Conservation (phyloP, 2,329 filamentous ascomycete species). For the Cladosporium sp. region DNA sequence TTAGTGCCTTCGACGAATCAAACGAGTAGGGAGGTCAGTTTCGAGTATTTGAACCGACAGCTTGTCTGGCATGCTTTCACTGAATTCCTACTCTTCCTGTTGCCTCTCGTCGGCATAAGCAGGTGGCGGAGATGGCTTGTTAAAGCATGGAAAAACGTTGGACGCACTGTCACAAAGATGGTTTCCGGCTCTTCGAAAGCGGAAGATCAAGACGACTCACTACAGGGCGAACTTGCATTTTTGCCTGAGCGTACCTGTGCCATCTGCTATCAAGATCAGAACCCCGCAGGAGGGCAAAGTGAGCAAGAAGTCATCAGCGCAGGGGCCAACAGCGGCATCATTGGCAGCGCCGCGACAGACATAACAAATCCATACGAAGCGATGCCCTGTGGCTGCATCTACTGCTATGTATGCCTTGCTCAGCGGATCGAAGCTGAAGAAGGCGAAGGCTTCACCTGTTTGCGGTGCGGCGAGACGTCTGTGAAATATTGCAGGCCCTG, state of each 20-base stretch:
- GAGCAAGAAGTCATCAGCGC: conserved; percentile 70
- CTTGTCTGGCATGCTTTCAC: conserved; percentile 99
- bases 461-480: conserved; percentile 75
- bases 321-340: conserved; percentile 59
- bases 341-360: conserved; percentile 85
- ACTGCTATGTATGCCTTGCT: conserved; percentile 94
- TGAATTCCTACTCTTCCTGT: conserved; percentile 92
- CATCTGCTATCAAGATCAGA: conserved; percentile 95
- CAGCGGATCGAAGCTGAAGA: conserved; percentile 87
- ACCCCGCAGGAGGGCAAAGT: conserved; percentile 57
- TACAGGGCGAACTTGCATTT: conserved; percentile 69
- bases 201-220: conserved; percentile 41
- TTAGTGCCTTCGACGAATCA: conserved; percentile 81
- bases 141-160: conserved; percentile 78
- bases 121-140: conserved; percentile 89
- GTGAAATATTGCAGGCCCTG: conserved; percentile 86
- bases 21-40: conserved; percentile 86
- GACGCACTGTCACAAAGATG: conserved; percentile 53
- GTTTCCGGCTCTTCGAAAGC: conserved; percentile 31
- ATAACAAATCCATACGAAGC: conserved; percentile 95
- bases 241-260: conserved; percentile 91
- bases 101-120: conserved; percentile 93
- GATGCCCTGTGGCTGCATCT: conserved; percentile 82
- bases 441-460: conserved; percentile 87
- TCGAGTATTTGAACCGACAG: conserved; percentile 96